These are phyloP conservation scores for Ramichloridium luteum DNA, from an alignment of 2,329 filamentous ascomycete genomes.

Conservation along the genomic window DNA sequence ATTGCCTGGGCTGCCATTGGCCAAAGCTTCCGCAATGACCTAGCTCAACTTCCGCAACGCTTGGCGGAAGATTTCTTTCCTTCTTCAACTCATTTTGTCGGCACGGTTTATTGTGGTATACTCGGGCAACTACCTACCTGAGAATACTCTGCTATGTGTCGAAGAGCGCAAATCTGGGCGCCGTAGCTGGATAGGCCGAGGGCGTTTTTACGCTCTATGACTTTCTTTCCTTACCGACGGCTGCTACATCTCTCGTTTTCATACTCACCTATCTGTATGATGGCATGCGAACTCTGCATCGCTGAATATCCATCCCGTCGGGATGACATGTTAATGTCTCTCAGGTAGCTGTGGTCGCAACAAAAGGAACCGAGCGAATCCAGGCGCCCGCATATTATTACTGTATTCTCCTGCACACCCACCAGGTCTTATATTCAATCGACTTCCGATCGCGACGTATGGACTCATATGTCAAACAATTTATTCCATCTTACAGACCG, in stretches of 20 bases:
- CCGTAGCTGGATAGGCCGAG: conserved; percentile 56
- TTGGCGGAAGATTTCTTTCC: conserved; percentile 14
- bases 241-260: conserved; percentile 38
- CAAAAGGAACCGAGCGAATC: too few relatives aligned
- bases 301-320: too few relatives aligned
- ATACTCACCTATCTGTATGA: conserved; percentile 2
- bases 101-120: conserved; percentile 55
- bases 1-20: background rate
- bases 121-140: conserved; percentile 35
- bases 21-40: conserved; percentile 1
- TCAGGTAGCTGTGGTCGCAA: too few relatives aligned
- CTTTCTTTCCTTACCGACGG: conserved; percentile 55
- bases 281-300: too few relatives aligned
- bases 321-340: too few relatives aligned
- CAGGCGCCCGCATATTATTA: too few relatives aligned
- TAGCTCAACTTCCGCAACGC: conserved; percentile 6
- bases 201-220: conserved; percentile 38
- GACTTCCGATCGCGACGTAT: too few relatives aligned
- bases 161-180: conserved; percentile 45
- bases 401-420: too few relatives aligned
- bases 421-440: too few relatives aligned
- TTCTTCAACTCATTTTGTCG: conserved; percentile 44
- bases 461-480: too few relatives aligned
- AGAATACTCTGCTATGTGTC: conserved; percentile 51
- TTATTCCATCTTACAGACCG: too few relatives aligned